phyloP scores from a whole-genome alignment of 495 filamentous ascomycete genomes.

The Margaritispora aquatica region DNA sequence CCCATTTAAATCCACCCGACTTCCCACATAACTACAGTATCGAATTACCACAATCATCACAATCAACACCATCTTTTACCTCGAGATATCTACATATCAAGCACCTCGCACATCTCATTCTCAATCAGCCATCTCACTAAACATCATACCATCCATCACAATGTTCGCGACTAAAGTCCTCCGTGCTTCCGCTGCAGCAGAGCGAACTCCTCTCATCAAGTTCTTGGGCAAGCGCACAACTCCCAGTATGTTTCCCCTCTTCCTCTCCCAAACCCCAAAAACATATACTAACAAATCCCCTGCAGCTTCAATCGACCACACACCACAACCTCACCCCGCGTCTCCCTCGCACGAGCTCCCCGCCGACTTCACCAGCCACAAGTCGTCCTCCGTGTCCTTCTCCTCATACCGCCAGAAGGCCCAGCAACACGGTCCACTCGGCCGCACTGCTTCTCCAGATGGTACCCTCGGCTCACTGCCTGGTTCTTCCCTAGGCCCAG shows the following conservation, averaged over 20 bases:
- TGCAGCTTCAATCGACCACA: slow-evolving; percentile 66
- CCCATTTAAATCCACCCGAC: neutral
- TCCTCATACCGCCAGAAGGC: slow-evolving; percentile 87
- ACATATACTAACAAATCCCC: slow-evolving; percentile 12
- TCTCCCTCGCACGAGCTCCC: slow-evolving; percentile 39
- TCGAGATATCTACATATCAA: neutral
- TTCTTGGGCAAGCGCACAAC: slow-evolving; percentile 84
- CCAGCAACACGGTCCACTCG: slow-evolving; percentile 87
- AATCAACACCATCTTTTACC: neutral
- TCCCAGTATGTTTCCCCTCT: slow-evolving; percentile 55
- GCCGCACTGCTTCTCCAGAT: slow-evolving; percentile 40
- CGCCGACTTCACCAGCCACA: slow-evolving; percentile 17
- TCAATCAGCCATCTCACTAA: neutral
- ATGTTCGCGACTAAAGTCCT: slow-evolving; percentile 63
- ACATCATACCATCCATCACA: neutral
- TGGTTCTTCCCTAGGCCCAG: slow-evolving; percentile 61
- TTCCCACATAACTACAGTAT: neutral
- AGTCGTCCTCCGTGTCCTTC: slow-evolving; percentile 68
- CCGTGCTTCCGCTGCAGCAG: slow-evolving; percentile 56
- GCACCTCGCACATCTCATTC: neutral
- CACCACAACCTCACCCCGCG: slow-evolving; percentile 49
- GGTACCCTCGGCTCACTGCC: slow-evolving; percentile 57
- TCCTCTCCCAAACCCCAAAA: neutral
- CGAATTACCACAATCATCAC: too few relatives aligned
- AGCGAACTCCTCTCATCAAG: slow-evolving; percentile 77